Percentiles rank a stretch among this genome's conserved stretches.
Conservation (phyloP, 2,329 filamentous ascomycete species). For the Arthrobotrys conoides region DNA sequence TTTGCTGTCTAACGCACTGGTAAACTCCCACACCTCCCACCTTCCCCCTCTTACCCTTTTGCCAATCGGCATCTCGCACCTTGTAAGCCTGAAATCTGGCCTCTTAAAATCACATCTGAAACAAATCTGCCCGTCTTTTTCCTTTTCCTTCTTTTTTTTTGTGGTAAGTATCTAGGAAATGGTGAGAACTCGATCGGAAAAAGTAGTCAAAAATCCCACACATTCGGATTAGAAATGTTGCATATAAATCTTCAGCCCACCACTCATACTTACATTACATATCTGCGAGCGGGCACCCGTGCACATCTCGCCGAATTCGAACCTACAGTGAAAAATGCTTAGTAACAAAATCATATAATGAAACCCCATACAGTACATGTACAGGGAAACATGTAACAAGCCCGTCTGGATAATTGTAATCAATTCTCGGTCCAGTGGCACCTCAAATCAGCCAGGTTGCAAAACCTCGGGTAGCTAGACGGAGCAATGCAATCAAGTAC, state of each 20-base stretch:
- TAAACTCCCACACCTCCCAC: constrained; percentile 52
- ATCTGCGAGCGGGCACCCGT: not conserved
- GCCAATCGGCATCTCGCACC: constrained; percentile 59
- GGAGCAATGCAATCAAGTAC: no score
- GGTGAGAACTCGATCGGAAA: not conserved
- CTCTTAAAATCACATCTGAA: constrained; percentile 33
- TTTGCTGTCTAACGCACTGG: constrained; percentile 24
- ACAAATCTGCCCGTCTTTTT: constrained; percentile 4
- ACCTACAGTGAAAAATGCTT: not conserved
- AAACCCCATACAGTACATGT: not conserved
- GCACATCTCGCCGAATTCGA: constrained; percentile 2
- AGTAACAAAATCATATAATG: constrained; percentile 7
- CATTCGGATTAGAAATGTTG: constrained; percentile 4
- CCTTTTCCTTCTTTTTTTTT: not conserved
- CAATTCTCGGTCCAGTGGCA: constrained; percentile 21
- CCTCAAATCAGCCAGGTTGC: not conserved
- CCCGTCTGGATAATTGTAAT: constrained; percentile 27
- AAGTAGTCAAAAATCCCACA: constrained; percentile 1
- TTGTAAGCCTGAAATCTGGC: constrained; percentile 60
- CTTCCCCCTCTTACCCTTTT: not conserved
- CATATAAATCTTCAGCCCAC: constrained; percentile 21
- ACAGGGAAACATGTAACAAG: not conserved
- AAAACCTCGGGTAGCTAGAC: constrained; percentile 2
- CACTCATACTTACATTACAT: not conserved
- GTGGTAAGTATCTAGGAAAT: not conserved